Evolutionary conservation across 108 stramenopile species (phyloP).

Genomic region (Cyclotella sp.): DNA sequence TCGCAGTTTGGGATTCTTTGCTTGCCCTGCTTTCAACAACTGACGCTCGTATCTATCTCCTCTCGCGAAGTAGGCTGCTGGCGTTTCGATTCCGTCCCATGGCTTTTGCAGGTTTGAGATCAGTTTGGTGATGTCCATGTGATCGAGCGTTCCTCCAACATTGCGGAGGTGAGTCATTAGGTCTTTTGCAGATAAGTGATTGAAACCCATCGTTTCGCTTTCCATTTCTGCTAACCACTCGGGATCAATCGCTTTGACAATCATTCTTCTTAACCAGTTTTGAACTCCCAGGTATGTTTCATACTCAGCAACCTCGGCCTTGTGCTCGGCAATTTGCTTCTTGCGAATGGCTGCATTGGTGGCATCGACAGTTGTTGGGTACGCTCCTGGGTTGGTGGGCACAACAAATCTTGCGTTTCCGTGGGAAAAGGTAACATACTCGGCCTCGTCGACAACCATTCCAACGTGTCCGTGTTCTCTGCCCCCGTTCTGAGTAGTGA

Average conservation of each 20-base stretch:
- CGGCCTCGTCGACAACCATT: too few relatives aligned
- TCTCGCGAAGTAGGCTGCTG: too few relatives aligned
- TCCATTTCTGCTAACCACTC: constrained; percentile 28
- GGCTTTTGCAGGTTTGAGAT: not conserved
- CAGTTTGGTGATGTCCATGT: constrained; percentile 20
- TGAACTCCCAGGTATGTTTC: constrained; percentile 10
- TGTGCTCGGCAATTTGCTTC: constrained; percentile 24
- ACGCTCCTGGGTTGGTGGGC: too few relatives aligned
- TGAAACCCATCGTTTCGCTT: constrained; percentile 35
- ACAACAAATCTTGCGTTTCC: not conserved
- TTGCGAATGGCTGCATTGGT: constrained; percentile 12
- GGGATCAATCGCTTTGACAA: constrained; percentile 18
- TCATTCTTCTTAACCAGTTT: not conserved
- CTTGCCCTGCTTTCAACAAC: too few relatives aligned
- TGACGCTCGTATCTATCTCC: too few relatives aligned
- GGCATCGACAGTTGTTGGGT: constrained; percentile 9
- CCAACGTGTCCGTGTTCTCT: too few relatives aligned
- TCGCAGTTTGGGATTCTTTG: too few relatives aligned
- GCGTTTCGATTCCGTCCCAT: constrained; percentile 14
- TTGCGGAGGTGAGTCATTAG: constrained; percentile 1
- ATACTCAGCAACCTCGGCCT: constrained; percentile 11
- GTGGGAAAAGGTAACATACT: constrained; percentile 21
- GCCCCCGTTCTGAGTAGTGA: too few relatives aligned
- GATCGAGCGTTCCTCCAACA: constrained; percentile 14
- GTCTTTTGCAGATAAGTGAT: constrained; percentile 18